phyloP scores from a whole-genome alignment of 176 grass and related monocot genomes.

The Leersia perrieri region DNA sequence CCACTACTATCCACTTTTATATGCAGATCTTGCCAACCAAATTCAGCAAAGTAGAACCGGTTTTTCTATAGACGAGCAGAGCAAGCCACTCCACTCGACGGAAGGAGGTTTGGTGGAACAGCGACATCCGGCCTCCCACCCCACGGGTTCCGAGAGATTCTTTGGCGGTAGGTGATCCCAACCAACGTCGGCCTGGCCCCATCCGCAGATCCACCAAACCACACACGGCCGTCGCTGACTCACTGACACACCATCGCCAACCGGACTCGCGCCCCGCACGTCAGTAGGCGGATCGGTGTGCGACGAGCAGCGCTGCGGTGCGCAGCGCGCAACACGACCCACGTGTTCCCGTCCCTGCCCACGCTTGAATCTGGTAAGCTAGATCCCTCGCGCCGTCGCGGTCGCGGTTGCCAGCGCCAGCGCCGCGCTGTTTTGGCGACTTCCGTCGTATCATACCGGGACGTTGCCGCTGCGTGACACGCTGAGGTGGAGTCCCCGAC shows the following conservation, averaged over 20 bases:
- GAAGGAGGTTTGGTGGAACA: constrained; percentile 48
- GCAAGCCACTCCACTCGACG: neutral
- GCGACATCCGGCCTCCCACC: constrained; percentile 12
- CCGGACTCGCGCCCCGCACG: neutral
- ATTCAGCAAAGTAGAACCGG: neutral
- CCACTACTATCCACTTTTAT: neutral
- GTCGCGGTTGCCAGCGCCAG: constrained; percentile 26
- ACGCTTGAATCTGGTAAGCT: constrained; percentile 5
- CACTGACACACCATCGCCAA: neutral
- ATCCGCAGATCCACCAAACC: neutral
- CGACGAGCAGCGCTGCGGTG: neutral
- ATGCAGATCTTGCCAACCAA: neutral
- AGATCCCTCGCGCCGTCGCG: constrained; percentile 27
- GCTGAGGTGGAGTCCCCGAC: neutral
- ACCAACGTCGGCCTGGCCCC: neutral
- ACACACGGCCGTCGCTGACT: constrained; percentile 12
- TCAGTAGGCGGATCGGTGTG: neutral
- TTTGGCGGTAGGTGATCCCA: constrained; percentile 45
- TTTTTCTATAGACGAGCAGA: constrained; percentile 5
- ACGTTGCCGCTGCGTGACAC: neutral
- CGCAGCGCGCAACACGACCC: neutral
- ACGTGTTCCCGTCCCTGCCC: neutral
- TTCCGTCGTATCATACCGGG: neutral
- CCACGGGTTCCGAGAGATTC: constrained; percentile 39
- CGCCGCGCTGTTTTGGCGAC: neutral